Conservation (phyloP, 768 basidiomycete genomes). For the Amanita molliuscula region DNA sequence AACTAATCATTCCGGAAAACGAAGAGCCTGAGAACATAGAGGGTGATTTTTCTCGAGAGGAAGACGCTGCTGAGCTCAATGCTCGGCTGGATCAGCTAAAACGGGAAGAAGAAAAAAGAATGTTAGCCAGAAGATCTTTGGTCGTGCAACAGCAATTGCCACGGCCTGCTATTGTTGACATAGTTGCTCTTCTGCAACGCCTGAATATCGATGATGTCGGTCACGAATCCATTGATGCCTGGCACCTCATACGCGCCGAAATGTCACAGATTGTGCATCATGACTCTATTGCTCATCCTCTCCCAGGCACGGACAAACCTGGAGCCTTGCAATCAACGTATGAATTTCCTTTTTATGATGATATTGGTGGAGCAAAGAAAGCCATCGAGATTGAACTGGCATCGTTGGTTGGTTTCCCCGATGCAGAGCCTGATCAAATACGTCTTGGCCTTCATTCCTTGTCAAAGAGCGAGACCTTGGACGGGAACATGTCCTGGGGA, state of each 20-base stretch:
- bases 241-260: conserved; percentile 65
- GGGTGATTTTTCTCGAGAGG: conserved; percentile 27
- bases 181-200: conserved; percentile 48
- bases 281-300: conserved; percentile 78
- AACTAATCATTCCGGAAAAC: conserved; percentile 85
- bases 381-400: conserved; percentile 79
- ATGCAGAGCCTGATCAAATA: conserved; percentile 70
- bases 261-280: conserved; percentile 73
- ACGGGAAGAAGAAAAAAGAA: conserved; percentile 72
- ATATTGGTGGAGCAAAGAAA: conserved; percentile 55
- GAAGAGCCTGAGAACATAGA: conserved; percentile 48
- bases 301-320: conserved; percentile 77
- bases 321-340: conserved; percentile 65
- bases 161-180: conserved; percentile 76
- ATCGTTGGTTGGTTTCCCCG: conserved; percentile 70
- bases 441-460: conserved; percentile 65
- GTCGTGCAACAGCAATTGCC: conserved; percentile 78
- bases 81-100: conserved; percentile 50
- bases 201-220: conserved; percentile 42
- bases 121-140: conserved; percentile 73
- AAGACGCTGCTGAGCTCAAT: conserved; percentile 93
- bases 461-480: conserved; percentile 47
- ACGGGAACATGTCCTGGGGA: conserved; percentile 67
- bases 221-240: conserved; percentile 36
- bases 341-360: conserved; percentile 66